phyloP scores from a whole-genome alignment of 768 basidiomycete genomes.

The Calocybe cyanea region DNA sequence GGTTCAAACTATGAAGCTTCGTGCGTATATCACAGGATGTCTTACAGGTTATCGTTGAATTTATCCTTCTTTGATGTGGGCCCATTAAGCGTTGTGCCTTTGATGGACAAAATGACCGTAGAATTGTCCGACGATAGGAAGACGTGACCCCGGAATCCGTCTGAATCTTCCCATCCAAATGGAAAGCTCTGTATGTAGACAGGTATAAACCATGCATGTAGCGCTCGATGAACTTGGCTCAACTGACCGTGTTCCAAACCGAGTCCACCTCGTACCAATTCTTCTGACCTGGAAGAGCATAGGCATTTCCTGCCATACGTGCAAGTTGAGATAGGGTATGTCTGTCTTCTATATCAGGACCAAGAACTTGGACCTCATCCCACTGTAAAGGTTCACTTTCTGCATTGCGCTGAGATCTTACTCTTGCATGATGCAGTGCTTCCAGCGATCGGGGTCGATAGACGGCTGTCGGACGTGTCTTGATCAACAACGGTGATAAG shows the following conservation, averaged over 20 bases:
- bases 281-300: slow-evolving; percentile 62
- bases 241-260: slow-evolving; percentile 61
- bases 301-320: slow-evolving; percentile 88
- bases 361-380: slow-evolving; percentile 62
- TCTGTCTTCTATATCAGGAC: slow-evolving; percentile 74
- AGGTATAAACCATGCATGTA: too few relatives aligned
- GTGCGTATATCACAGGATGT: neutral
- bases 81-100: slow-evolving; percentile 80
- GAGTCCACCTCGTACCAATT: slow-evolving; percentile 82
- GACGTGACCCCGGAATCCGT: slow-evolving; percentile 89
- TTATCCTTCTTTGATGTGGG: slow-evolving; percentile 90
- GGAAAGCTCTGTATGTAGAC: slow-evolving; percentile 59
- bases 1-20: neutral
- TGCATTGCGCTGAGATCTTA: slow-evolving; percentile 41
- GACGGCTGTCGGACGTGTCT: slow-evolving; percentile 50
- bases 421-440: slow-evolving; percentile 48
- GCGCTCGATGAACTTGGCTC: neutral
- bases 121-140: slow-evolving; percentile 76
- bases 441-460: slow-evolving; percentile 55
- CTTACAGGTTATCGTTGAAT: slow-evolving; percentile 80
- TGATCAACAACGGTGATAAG: slow-evolving; percentile 24
- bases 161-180: slow-evolving; percentile 69
- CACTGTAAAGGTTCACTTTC: slow-evolving; percentile 60
- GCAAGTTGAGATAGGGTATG: slow-evolving; percentile 82
- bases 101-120: slow-evolving; percentile 85